Evolutionary conservation across 257 asterid genomes (phyloP).

Genomic region (Sherardia arvensis): DNA sequence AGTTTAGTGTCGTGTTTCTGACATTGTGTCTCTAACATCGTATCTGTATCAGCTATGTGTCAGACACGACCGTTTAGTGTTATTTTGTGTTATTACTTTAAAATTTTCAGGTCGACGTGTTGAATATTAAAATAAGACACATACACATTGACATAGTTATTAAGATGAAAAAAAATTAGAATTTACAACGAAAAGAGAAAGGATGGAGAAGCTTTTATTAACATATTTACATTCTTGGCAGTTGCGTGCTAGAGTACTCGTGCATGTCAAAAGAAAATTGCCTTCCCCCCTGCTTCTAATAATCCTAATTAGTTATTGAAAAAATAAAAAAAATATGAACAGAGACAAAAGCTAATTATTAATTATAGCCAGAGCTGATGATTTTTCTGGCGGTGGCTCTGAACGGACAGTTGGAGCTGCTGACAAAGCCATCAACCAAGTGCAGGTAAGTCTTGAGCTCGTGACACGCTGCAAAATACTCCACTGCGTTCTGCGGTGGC

Average conservation of each 20-base stretch:
- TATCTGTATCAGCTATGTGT: too few species aligned
- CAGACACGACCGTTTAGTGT: too few species aligned
- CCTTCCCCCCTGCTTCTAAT: background rate
- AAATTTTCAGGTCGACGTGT: too few species aligned
- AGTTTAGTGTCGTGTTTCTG: too few species aligned
- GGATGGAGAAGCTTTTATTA: background rate
- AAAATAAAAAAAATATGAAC: background rate
- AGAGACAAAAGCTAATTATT: background rate
- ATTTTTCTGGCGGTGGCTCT: constrained; percentile 60
- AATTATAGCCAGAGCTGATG: constrained; percentile 13
- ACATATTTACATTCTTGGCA: background rate
- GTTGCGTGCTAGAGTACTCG: background rate
- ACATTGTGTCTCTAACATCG: too few species aligned
- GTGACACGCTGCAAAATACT: constrained; percentile 57
- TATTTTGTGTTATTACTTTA: too few species aligned
- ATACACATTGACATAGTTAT: too few species aligned
- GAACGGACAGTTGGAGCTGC: constrained; percentile 74
- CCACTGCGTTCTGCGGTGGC: constrained; percentile 36
- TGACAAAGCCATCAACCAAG: constrained; percentile 57
- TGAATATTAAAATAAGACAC: too few species aligned
- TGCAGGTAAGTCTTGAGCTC: constrained; percentile 81
- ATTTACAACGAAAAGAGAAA: background rate
- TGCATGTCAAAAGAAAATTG: background rate
- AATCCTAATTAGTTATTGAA: background rate
- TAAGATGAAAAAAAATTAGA: too few species aligned